Base-by-base conservation (phyloP, 2,329 filamentous ascomycete genomes). In the Endothia cerciana region DNA sequence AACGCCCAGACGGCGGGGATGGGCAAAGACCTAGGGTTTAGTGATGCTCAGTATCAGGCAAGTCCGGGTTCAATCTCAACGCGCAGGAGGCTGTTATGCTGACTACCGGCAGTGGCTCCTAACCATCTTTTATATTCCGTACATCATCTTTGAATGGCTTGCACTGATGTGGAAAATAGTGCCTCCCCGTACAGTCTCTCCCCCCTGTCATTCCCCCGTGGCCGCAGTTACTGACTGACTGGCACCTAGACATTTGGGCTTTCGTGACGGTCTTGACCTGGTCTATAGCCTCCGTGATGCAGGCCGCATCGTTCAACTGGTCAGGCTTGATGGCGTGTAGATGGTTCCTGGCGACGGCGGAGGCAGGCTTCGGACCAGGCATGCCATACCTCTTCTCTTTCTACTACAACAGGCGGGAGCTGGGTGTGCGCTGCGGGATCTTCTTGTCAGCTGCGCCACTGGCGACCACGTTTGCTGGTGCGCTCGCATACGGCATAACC, bases 381-480 rank as follows among this genome's bases (percentile, higher is more conserved):
- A 68, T 68, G 38, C 63, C 67, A 0, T 69, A 60, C 36, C 61
- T 66, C 47, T 66, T 66, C 40, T 66, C 64, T 57, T 70, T 71
- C 65, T 69, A 70, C 62, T 69, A 68, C 69, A 66, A 45, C 22
- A 72, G 82, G 5, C 71, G 76, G 22, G 91, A 94, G 72, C 80
- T 94, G 11, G 91, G 90, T 1, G 83, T 91, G 65, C 82, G 91
- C 33, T 89, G 87, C 19, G 91, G 90, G 11, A 78, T 93, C 6
- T 91, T 92, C 74, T 83, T 94, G 64, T 89, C 88, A 0, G 89
- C 76, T 13, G 87, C 88, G 0, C 88, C 89, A 1, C 78, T 91
- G 38, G 89, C 89, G 13, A 90, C 87, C 67, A 87, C 85, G 0
- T 91, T 91, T 71, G 87, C 89, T 0, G 74, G 89, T 2, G 88